Evolutionary conservation across 257 asterid genomes (phyloP), one percentile per base, ranked within the genome.

Genomic region (Solanum paucissectum): DNA sequence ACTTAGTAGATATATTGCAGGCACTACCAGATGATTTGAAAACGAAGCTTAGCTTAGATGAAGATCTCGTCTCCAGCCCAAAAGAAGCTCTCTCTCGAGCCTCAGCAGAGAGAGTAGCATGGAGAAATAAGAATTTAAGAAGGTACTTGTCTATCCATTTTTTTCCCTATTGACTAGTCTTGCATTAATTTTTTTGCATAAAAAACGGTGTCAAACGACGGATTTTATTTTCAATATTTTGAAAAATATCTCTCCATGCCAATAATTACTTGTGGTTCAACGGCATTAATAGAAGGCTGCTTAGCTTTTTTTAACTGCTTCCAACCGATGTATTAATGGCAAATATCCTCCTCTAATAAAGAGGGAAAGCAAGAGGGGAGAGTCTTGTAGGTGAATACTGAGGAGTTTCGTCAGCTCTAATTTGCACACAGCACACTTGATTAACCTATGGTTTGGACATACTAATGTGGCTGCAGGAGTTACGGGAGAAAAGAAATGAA

Each of bases 11-110:
- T 68, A 20, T 87, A 87, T 74, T 84, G 89, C 95, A 97, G 99
- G 96, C 98, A 55, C 87, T 97, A 90, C 99, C 99, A 25, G 99
- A 97, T 87, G 99, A 97, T 91, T 94, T 97, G 89, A 96, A 88
- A 91, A 94, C 94, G 76, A 97, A 96, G 93, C 95, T 97, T 81
- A 96, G 98, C 94, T 90, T 97, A 90, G 99, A 96, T 44, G 99
- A 96, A 77, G 99, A 97, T 84, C 86, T 87, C 18, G 96, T 89
- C 87, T 93, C 98, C 16, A 96, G 99, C 92, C 99, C 99, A 33
- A 95, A 90, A 91, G 99, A 94, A 85, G 98, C 95, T 33, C 92
- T 96, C 90, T 94, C 96, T 87, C 95, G 96, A 89, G 95, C 94
- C 90, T 92, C 98, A 76, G 94, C 94, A 37, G 94, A 93, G 66